Percentiles rank a stretch among this genome's conserved stretches.
Evolutionary conservation across 2,329 filamentous ascomycete genomes (phyloP).

Genomic region (Phoma sp.): DNA sequence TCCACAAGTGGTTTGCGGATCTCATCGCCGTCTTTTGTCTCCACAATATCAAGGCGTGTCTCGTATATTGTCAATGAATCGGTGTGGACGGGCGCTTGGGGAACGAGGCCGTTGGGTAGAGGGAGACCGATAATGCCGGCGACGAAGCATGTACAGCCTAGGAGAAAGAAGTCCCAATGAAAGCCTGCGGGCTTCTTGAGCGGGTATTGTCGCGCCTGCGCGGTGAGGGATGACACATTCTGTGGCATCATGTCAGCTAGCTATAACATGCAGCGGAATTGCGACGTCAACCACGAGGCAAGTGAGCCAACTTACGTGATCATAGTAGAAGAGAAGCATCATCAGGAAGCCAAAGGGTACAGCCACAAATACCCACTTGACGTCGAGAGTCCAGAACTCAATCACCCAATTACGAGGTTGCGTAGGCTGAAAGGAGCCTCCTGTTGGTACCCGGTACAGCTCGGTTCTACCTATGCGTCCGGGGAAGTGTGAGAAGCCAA

Average conservation of each 20-base stretch:
- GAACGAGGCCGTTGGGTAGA: conserved; percentile 62
- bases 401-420: conserved; percentile 58
- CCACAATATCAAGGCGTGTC: conserved; percentile 43
- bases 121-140: conserved; percentile 61
- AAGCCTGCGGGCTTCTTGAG: conserved; percentile 64
- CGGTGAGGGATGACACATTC: conserved; percentile 61
- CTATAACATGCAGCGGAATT: too few species aligned
- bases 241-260: conserved; percentile 18
- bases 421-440: conserved; percentile 58
- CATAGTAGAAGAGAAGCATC: conserved; percentile 65
- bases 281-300: too few species aligned
- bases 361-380: conserved; percentile 62
- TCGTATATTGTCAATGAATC: conserved; percentile 57
- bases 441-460: conserved; percentile 53
- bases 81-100: conserved; percentile 64
- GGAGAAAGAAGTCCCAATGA: conserved; percentile 65
- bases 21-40: conserved; percentile 52
- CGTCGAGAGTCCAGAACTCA: conserved; percentile 61
- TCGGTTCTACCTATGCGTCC: conserved; percentile 54
- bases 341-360: conserved; percentile 62
- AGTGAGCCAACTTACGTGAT: conserved; percentile 54
- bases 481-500: conserved; percentile 61
- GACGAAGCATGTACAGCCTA: conserved; percentile 62
- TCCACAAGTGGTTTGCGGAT: conserved; percentile 54
- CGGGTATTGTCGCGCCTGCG: conserved; percentile 61